Evolutionary conservation across 1,284 basidiomycete genomes (phyloP).

Genomic region (Marasmius oreades): DNA sequence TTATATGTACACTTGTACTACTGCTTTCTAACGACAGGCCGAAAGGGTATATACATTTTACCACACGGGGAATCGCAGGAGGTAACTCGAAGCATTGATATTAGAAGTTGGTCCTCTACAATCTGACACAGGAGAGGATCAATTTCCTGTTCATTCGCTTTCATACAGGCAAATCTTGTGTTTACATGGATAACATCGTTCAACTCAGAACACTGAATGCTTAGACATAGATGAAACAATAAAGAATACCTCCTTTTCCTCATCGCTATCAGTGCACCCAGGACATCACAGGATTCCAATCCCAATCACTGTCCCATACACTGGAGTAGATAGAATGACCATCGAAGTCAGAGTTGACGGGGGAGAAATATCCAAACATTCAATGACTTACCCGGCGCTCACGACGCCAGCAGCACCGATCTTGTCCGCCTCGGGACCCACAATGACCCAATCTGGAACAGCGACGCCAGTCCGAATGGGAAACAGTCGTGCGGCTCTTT

Average conservation of each 20-base stretch:
- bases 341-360: background rate
- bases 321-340: conserved; percentile 24
- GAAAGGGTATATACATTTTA: background rate
- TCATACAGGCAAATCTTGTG: too few relatives aligned
- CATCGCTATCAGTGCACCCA: conserved; percentile 37
- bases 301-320: conserved; percentile 51
- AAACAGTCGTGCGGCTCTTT: conserved; percentile 66
- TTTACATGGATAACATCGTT: too few relatives aligned
- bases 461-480: conserved; percentile 77
- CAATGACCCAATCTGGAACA: conserved; percentile 73
- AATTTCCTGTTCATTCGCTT: too few relatives aligned
- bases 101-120: too few relatives aligned
- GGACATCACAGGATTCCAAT: conserved; percentile 49
- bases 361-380: background rate
- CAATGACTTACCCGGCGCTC: conserved; percentile 60
- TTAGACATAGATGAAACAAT: too few relatives aligned
- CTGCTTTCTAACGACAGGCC: too few relatives aligned
- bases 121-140: too few relatives aligned
- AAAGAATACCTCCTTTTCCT: too few relatives aligned
- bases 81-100: too few relatives aligned
- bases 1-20: too few relatives aligned
- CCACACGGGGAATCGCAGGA: too few relatives aligned
- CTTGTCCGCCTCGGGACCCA: conserved; percentile 46
- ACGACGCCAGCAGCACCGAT: conserved; percentile 68
- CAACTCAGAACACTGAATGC: too few relatives aligned